Conservation (phyloP, 352 stramenopile species). For the Thalassiosira mediterranea region DNA sequence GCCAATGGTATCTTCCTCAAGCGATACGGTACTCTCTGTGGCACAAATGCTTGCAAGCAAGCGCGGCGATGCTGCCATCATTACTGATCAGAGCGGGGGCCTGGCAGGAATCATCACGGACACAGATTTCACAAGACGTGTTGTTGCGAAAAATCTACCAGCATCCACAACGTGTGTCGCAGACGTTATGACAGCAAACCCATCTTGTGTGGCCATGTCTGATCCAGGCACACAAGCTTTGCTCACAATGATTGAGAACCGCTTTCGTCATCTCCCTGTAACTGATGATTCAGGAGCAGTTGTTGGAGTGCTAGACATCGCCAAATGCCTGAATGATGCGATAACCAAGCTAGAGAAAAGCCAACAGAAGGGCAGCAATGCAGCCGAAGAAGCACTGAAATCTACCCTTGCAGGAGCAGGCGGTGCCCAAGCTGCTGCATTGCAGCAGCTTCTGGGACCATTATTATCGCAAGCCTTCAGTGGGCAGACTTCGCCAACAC, state of each 20-base stretch:
- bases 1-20: constrained; percentile 87
- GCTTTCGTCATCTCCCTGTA: constrained; percentile 96
- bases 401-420: constrained; percentile 59
- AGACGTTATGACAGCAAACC: constrained; percentile 94
- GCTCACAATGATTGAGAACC: constrained; percentile 96
- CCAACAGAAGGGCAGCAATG: constrained; percentile 62
- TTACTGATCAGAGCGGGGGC: constrained; percentile 87
- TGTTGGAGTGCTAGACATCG: constrained; percentile 96
- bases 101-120: constrained; percentile 96
- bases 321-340: constrained; percentile 98
- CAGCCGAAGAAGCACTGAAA: constrained; percentile 71
- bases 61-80: constrained; percentile 87
- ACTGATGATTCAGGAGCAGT: constrained; percentile 87
- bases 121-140: constrained; percentile 93
- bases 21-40: constrained; percentile 87
- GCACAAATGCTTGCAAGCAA: constrained; percentile 89
- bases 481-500: constrained; percentile 63
- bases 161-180: constrained; percentile 82
- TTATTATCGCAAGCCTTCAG: constrained; percentile 75
- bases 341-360: constrained; percentile 95
- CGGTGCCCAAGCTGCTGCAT: constrained; percentile 59
- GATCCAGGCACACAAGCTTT: constrained; percentile 96
- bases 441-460: constrained; percentile 71
- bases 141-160: constrained; percentile 89
- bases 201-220: constrained; percentile 92